Base-by-base conservation (phyloP, 768 basidiomycete species). In the Lentinula lateritia region DNA sequence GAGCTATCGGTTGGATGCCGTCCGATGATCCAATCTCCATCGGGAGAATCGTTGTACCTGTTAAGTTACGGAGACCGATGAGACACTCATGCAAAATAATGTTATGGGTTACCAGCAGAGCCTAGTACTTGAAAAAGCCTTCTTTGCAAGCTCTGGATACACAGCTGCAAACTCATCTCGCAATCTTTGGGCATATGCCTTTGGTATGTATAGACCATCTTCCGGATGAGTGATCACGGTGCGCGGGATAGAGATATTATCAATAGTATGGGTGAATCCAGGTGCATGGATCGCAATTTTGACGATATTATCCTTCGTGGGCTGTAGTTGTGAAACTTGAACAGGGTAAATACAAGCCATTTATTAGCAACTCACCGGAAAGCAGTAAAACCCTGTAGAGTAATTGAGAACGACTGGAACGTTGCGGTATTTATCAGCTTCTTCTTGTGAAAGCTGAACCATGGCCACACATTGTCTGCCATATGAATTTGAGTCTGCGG, bases 21-120 rank as follows among this genome's bases (percentile, higher is more conserved):
- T 28, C 94, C 92, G 65, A 98, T 92, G 46, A 97, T 76, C 92
- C 93, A 98, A 72, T 98, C 83, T 3, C 85, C 88, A 67, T 95
- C 90, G 1, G 86, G 81, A 5, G 93, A 86, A 67, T 97, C 95
- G 23, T 88, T 88, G 71, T 98, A 98, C 93, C 93, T 95, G 64
- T 50, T 18, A 9, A 16, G 7, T 9, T 20, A 20, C 43, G 34
- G 52, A 42, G 45, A 45, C n/a, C 16, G 38, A 52, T 43, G 20
- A 46, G 13, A 52, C 34, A 36, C 13, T 41, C 28, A 28, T 13
- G 4, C 0, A 6, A n/a, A 66, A 46, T 46, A 66, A 58, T 59
- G 61, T 20, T 28, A 34, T 52, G 32, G 71, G 83, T 70, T 69
- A 92, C 95, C 95, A 98, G 75, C 95, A 98, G 64, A 98, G 72